Conservation (phyloP, 2,329 filamentous ascomycete species). For the Fusarium sp. region DNA sequence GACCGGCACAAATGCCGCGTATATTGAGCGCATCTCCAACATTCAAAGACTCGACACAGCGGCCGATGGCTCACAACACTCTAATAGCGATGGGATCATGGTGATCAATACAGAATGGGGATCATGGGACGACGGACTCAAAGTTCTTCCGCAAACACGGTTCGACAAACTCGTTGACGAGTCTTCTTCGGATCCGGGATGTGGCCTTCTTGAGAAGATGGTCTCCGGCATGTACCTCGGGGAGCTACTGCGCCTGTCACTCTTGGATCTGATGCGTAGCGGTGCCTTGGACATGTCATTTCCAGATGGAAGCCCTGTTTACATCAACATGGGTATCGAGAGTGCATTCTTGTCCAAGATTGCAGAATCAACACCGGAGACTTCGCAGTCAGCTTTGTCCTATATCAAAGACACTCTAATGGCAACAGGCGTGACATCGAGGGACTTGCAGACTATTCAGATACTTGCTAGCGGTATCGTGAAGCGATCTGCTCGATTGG, state of each 20-base stretch:
- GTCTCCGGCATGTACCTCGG: slow-evolving; percentile 8
- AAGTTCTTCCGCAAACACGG: background rate
- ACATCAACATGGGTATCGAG: background rate
- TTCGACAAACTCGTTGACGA: slow-evolving; percentile 4
- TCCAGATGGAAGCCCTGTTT: background rate
- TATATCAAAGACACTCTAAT: background rate
- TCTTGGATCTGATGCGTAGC: background rate
- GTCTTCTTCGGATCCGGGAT: background rate
- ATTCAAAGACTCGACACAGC: background rate
- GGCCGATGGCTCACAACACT: fast-evolving
- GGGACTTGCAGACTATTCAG: background rate
- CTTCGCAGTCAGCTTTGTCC: fast-evolving
- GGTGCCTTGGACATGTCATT: background rate
- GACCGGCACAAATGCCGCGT: slow-evolving; percentile 2
- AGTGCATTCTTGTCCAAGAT: background rate
- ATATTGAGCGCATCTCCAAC: background rate
- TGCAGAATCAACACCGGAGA: fast-evolving
- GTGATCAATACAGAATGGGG: slow-evolving; percentile 16
- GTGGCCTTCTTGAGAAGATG: slow-evolving; percentile 10
- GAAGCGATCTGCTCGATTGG: background rate
- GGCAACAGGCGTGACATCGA: background rate
- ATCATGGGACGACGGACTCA: background rate
- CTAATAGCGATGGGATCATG: background rate
- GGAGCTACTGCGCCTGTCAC: background rate
- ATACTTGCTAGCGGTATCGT: background rate